These are phyloP conservation scores for Barnettozyma botsteinii DNA, from an alignment of 805 yeast species.

Conservation along the genomic window DNA sequence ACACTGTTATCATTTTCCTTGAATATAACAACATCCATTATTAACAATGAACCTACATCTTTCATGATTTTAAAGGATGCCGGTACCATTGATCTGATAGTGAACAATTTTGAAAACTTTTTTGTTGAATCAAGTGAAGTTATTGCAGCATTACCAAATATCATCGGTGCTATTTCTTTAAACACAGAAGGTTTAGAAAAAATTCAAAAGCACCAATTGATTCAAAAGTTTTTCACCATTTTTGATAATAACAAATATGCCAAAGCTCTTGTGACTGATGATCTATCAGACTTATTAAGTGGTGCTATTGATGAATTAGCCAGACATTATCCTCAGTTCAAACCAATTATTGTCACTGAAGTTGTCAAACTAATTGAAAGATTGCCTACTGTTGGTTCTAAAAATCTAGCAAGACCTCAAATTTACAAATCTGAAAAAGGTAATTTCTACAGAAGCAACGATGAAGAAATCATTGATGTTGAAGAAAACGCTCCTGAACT, in stretches of 20 bases:
- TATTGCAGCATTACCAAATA: slow-evolving; percentile 59
- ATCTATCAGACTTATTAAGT: slow-evolving; percentile 53
- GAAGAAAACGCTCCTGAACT: slow-evolving; percentile 39
- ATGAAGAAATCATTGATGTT: slow-evolving; percentile 36
- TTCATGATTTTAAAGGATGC: slow-evolving; percentile 76
- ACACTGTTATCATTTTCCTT: slow-evolving; percentile 54
- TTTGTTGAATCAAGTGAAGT: slow-evolving; percentile 56
- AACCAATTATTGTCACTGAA: slow-evolving; percentile 49
- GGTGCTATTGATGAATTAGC: slow-evolving; percentile 70
- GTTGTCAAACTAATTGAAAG: slow-evolving; percentile 39
- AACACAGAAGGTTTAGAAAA: slow-evolving; percentile 64
- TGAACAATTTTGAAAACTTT: slow-evolving; percentile 50
- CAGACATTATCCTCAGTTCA: slow-evolving; percentile 74
- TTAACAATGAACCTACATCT: slow-evolving; percentile 90
- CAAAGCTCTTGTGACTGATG: slow-evolving; percentile 47
- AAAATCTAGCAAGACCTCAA: slow-evolving; percentile 33
- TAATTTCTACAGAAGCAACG: slow-evolving; percentile 35
- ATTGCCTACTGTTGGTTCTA: slow-evolving; percentile 35
- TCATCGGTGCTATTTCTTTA: slow-evolving; percentile 77
- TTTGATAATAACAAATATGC: slow-evolving; percentile 47
- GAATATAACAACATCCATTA: slow-evolving; percentile 59
- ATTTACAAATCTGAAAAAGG: slow-evolving; percentile 40
- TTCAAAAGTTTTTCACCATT: slow-evolving; percentile 42
- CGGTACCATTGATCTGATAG: slow-evolving; percentile 57
- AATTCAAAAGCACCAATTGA: slow-evolving; percentile 37